Evolutionary conservation across 306 rosid species (phyloP), one percentile per base, ranked within the genome.

Genomic region (Ziziphus jujuba): DNA sequence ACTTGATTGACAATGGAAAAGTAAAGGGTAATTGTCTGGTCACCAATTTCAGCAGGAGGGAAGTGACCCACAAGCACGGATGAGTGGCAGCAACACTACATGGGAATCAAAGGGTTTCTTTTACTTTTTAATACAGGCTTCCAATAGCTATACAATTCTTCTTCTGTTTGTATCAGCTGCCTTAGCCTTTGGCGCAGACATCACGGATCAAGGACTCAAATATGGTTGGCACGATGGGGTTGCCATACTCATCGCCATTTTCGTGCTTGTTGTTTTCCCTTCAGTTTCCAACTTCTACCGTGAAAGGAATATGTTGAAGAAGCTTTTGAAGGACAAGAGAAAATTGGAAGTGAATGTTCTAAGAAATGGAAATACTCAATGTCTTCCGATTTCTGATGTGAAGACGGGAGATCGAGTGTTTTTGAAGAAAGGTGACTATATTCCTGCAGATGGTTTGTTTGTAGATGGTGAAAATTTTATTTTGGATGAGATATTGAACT

Each of bases 401-500:
- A 3, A 15, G 75, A 88, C 70, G 44, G 85, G 91, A 22, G 83
- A 85, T 24, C 56, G 0, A 22, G 82, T 87, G 38, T 28, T 0
- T 54, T 57, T 90, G 75, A 9, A 51, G 47, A n/a, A n/a, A 51
- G 88, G 69, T 28, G 85, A 82, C 47, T 72, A 43, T 66, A 77
- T 82, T 80, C 97, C 87, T 14, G 87, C 84, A 16, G 80, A 90
- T 63, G 97, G 95, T 68, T 63, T 85, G 74, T 63, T 84, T 65
- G 57, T 71, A 53, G 7, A 21, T 1, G 70, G 67, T 52, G 71
- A 40, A 6, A 34, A 56, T 40, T 69, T 83, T 72, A 49, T 22
- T 63, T 4, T 85, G 59, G 81, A 72, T 66, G 82, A 67, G 16
- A 80, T 43, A 6, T 55, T 11, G 33, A 21, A 65, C 58, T 33